phyloP scores from a whole-genome alignment of 768 basidiomycete species.

The Peribolospora kevripleyi region DNA sequence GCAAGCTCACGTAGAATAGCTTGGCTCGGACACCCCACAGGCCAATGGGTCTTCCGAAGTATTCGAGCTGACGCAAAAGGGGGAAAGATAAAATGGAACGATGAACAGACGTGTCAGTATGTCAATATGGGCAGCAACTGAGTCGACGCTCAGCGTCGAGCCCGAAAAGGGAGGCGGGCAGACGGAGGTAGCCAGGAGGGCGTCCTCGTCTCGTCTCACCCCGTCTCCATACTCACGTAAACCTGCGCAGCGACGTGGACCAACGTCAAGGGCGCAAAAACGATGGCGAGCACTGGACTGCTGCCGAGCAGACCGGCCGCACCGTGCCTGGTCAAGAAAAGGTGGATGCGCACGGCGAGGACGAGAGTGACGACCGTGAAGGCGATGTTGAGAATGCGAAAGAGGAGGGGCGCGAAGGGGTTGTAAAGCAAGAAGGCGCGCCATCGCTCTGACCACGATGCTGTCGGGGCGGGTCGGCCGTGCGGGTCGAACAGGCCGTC shows the following conservation, averaged over 20 bases:
- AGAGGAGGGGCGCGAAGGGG: constrained; percentile 23
- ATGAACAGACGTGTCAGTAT: constrained; percentile 11
- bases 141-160: constrained; percentile 5
- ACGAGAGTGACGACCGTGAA: constrained; percentile 58
- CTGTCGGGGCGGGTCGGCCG: not conserved
- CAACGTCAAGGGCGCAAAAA: constrained; percentile 59
- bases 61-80: constrained; percentile 40
- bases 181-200: not conserved
- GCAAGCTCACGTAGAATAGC: constrained; percentile 18
- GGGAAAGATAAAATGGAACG: constrained; percentile 5
- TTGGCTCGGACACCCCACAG: constrained; percentile 73
- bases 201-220: no score
- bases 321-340: constrained; percentile 28
- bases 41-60: constrained; percentile 77
- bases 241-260: constrained; percentile 65
- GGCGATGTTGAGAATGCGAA: constrained; percentile 59
- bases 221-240: constrained; percentile 33
- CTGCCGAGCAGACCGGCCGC: constrained; percentile 53
- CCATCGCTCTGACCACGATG: not conserved
- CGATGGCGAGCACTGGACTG: constrained; percentile 61
- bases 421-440: constrained; percentile 8
- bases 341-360: constrained; percentile 49
- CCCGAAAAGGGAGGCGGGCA: constrained; percentile 3
- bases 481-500: not conserved
- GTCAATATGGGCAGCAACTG: constrained; percentile 3